A percentile compares a stretch with the other conserved stretches of the same genome.
These are phyloP conservation scores for Ricinus communis DNA, from an alignment of 345 rosid genomes.

Conservation along the genomic window DNA sequence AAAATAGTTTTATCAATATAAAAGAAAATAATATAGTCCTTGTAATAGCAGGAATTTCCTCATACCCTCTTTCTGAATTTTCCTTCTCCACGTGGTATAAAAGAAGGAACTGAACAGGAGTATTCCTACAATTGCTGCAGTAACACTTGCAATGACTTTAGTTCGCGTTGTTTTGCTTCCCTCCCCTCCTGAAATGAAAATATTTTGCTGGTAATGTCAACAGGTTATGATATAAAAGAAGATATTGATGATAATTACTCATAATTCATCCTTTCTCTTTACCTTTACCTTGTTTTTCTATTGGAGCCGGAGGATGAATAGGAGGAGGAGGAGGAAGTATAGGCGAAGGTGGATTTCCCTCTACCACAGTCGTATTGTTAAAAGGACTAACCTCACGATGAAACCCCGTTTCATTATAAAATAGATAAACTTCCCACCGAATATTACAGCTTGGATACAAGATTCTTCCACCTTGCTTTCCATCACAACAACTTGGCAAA, in stretches of 20 bases:
- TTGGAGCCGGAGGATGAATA: background rate
- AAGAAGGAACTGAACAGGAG: background rate
- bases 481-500: conserved; percentile 6
- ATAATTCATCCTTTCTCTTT: background rate
- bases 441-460: conserved; percentile 38
- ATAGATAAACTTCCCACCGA: conserved; percentile 28
- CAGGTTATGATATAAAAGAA: no score
- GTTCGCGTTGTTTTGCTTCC: conserved; percentile 3
- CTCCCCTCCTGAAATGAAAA: background rate
- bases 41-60: background rate
- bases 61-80: background rate
- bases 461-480: conserved; percentile 34
- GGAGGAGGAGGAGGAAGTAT: background rate
- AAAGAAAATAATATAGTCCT: background rate
- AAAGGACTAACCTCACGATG: background rate
- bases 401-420: conserved; percentile 19
- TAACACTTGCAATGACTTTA: conserved; percentile 2
- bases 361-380: background rate
- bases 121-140: background rate
- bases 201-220: background rate
- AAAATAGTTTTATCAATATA: background rate
- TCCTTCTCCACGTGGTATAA: conserved; percentile 5
- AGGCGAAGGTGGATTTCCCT: background rate
- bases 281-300: background rate
- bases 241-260: no score